Base-by-base conservation (phyloP, 2,329 filamentous ascomycete genomes). In the Colletotrichum spaethianum region DNA sequence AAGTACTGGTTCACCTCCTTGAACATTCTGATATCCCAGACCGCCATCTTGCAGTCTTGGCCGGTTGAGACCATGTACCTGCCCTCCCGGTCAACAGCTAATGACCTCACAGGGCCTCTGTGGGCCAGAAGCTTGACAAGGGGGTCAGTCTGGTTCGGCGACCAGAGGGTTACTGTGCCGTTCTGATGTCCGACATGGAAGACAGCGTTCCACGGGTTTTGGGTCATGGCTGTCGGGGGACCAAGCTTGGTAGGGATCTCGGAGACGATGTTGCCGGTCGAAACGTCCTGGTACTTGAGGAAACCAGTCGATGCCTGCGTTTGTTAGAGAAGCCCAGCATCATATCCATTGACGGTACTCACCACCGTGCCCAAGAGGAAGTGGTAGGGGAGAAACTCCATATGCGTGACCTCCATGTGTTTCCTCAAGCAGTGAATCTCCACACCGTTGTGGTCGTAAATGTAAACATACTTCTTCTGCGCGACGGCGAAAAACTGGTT, bases 311-410 rank as follows among this genome's bases (percentile, higher is more conserved):
- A 92, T 73, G 94, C 94, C 89, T 90, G 72, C n/a, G 20, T 3
- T 1, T 20, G 33, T 79, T 52, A 80, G 80, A 18, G 31, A 4
- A 20, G 38, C 12, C 20, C 36, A 36, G 3, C 20, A 55, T 76
- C 70, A 23, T 2, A 1, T 2, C n/a, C 36, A 8, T 57, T 52
- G 33, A 11, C 1, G 20, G 18, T 18, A 88, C 91, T 86, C 82
- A 93, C 93, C 78, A 96, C 89, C 23, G 95, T 97, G 23, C 94
- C 93, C 60, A 99, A 88, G 52, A 99, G 90, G 81, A 97, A 99
- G 81, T 99, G 96, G 80, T 98, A 98, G 0, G 96, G 96, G 18
- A 98, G 86, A 80, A 98, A 99, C 82, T 98, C 94, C 88, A 99
- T 94, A 81, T 97, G 93, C 16, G 93, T 93, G 18, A 97, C 94